Evolutionary conservation across 306 rosid genomes (phyloP), one percentile per base, ranked within the genome.

Genomic region (Cicer pinnatifidum): DNA sequence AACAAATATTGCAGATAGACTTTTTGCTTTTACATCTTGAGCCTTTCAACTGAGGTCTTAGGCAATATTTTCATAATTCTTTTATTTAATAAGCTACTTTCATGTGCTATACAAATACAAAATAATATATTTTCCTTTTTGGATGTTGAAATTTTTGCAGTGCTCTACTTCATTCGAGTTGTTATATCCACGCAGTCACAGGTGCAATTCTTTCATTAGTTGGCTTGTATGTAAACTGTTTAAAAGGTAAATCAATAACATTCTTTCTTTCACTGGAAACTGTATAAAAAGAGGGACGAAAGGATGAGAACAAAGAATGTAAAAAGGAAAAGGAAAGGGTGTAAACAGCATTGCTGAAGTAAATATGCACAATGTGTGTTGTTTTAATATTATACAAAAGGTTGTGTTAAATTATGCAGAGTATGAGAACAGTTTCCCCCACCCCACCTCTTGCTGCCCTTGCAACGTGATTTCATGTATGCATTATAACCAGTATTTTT

Each of bases 1-100:
- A 67, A 88, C 97, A 78, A 90, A 80, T 60, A 95, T 95, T 83
- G 84, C 85, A 48, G 97, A 95, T 87, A 95, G 99, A 81, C 96
- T 95, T 82, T 88, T 91, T 82, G 97, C 97, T 71, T 95, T 86
- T 83, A 85, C 99, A 43, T 86, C 93, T 20, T 91, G 85, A 89
- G 45, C 68, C 69, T 40, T 75, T 54, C 11, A 45, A 69, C 48
- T 39, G 50, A 84, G 93, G 99, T 91, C 64, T 69, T 58, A 17
- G n/a, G 52, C 81, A 56, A 69, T 39, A 66, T 63, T 64, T 78
- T 59, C 28, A 11, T 12, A 1, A 7, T 48, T 17, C 11, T 41
- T 28, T 17, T 44, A 19, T 47, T 17, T 17, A 17, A 11, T 61
- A 41, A 69, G 59, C 60, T 66, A 71, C 57, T 59, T 12, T n/a